phyloP scores from a whole-genome alignment of 352 stramenopile species.

The Blastocystis sp. region DNA sequence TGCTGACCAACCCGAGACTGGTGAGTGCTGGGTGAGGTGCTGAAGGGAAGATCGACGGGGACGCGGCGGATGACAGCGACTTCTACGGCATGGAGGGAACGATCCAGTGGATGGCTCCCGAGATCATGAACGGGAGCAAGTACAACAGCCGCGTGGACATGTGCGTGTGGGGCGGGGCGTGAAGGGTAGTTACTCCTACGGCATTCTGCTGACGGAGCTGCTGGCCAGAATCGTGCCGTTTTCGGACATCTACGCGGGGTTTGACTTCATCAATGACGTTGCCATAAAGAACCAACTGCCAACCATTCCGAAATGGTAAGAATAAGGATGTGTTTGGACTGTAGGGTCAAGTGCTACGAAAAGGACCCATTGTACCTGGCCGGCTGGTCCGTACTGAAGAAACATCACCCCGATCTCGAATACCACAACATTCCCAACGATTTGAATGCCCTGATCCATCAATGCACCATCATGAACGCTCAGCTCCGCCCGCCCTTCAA shows the following conservation, averaged over 20 bases:
- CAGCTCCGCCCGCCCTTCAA: background rate
- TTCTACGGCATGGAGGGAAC: slow-evolving; percentile 66
- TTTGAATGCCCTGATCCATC: background rate
- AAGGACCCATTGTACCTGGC: background rate
- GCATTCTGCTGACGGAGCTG: slow-evolving; percentile 71
- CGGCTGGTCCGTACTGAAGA: background rate
- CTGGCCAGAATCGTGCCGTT: slow-evolving; percentile 71
- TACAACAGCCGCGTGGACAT: slow-evolving; percentile 71
- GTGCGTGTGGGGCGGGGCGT: background rate
- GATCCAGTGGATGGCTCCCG: slow-evolving; percentile 79
- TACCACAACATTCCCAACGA: background rate
- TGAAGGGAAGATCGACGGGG: background rate
- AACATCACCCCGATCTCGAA: background rate
- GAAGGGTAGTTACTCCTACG: slow-evolving; percentile 69
- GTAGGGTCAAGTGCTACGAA: background rate
- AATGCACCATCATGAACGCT: background rate
- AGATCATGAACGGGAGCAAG: slow-evolving; percentile 73
- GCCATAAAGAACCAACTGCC: slow-evolving; percentile 63
- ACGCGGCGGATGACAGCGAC: background rate
- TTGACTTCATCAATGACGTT: slow-evolving; percentile 70
- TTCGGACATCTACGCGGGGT: slow-evolving; percentile 67
- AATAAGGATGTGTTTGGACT: background rate
- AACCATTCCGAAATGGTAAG: slow-evolving; percentile 67
- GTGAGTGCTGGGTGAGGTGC: background rate
- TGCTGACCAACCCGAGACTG: background rate